These are phyloP conservation scores for Ailanthus altissimus DNA, from an alignment of 345 rosid genomes.

Conservation along the genomic window DNA sequence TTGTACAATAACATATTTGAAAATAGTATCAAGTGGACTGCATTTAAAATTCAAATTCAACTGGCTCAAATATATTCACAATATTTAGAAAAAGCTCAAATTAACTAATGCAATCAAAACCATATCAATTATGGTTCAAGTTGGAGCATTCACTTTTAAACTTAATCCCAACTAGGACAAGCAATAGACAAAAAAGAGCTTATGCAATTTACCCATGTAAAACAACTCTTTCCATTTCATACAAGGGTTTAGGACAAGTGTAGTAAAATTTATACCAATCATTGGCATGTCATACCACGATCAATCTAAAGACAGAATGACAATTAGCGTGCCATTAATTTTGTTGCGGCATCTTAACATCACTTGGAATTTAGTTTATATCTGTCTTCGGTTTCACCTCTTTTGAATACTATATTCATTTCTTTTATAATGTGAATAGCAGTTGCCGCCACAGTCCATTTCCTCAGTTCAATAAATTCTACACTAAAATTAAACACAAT, in stretches of 20 bases:
- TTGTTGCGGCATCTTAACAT: not conserved
- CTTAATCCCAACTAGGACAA: not conserved
- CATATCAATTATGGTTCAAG: not conserved
- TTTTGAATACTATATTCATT: not conserved
- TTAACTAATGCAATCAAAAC: not conserved
- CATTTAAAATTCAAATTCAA: not conserved
- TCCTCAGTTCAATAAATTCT: constrained; percentile 6
- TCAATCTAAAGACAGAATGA: constrained; percentile 2
- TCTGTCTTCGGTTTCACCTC: constrained; percentile 11
- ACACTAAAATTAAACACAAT: constrained; percentile 10
- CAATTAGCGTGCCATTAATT: constrained; percentile 6
- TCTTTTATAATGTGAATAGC: not conserved
- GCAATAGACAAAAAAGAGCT: not conserved
- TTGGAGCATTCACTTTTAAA: not conserved
- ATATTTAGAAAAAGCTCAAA: not conserved
- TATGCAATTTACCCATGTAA: not conserved
- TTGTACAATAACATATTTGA: not conserved
- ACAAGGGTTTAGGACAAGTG: not conserved
- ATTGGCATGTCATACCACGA: not conserved
- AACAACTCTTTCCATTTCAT: not conserved
- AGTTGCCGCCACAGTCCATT: constrained; percentile 17
- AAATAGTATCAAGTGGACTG: not conserved
- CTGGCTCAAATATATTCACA: not conserved
- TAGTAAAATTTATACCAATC: not conserved
- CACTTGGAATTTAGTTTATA: constrained; percentile 5